Evolutionary conservation across 768 basidiomycete species (phyloP), one percentile per base, ranked within the genome.

Genomic region (Ramaria sp.): DNA sequence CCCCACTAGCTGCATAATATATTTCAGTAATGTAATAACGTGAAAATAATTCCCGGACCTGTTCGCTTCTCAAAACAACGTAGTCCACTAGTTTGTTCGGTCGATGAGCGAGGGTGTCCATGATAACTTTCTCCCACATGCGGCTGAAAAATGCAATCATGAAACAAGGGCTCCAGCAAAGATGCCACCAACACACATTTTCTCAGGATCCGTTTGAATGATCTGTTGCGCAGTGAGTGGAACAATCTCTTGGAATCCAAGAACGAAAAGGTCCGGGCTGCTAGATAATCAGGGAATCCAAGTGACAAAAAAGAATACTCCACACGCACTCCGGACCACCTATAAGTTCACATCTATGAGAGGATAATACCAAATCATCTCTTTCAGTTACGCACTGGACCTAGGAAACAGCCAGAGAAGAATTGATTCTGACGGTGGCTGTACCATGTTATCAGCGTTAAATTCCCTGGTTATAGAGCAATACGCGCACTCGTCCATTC

Each of bases 201-300:
- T 93, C 64, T 92, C 91, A 1, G 94, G 92, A 67, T 97, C 94
- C 5, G 93, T 85, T 66, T 96, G 93, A 15, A 97, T 75, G 41
- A 99, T 97, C 66, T 97, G 94, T 62, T 94, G 91, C 2, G 96
- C 91, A n/a, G 91, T 97, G 45, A 99, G 77, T 3, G 93, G 92
- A 0, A 99, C 96, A 51, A 99, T 93, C 68, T 99, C 96, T 67
- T 99, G 94, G 65, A 97, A 96, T 1, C 88, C 90, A 27, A 97
- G 73, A 20, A 83, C 83, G 64, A 95, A 84, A 58, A 98, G 81
- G 63, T 97, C 93, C 5, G 93, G 92, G 42, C 88, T 88, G 54
- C 10, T n/a, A 42, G 9, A 20, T 1, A 51, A 18, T 48, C n/a
- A 57, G 45, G 32, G 24, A 13, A 50, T 49, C 18, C 38, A 13